Percentiles rank a stretch among this genome's conserved stretches.
Evolutionary conservation across 768 basidiomycete species (phyloP).

Genomic region (Mrakia gelida): DNA sequence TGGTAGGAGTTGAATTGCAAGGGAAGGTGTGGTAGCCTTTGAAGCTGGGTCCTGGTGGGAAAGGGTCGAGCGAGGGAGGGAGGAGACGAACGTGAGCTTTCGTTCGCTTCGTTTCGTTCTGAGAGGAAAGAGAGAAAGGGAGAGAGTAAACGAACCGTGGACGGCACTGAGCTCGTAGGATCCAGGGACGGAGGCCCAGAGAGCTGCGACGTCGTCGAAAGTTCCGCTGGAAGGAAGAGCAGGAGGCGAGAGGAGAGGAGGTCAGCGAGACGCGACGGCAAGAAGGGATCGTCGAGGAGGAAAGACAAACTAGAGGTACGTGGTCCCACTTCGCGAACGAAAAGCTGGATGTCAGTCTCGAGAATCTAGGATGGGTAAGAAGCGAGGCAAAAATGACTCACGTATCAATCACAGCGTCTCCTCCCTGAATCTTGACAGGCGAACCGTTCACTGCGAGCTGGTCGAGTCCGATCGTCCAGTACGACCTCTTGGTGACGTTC

Average conservation of each 20-base stretch:
- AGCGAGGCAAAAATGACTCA: background rate
- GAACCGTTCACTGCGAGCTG: background rate
- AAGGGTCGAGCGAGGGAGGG: background rate
- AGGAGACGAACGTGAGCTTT: background rate
- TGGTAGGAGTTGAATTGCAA: background rate
- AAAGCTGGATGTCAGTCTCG: background rate
- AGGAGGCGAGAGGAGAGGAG: no score
- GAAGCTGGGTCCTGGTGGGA: background rate
- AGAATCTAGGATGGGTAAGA: background rate
- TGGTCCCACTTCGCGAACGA: background rate
- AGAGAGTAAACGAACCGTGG: background rate
- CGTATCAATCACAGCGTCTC: conserved; percentile 11
- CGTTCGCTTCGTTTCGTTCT: background rate
- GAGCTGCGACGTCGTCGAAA: background rate
- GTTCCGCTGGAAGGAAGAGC: background rate
- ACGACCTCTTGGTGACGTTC: background rate
- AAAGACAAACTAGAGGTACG: conserved; percentile 6
- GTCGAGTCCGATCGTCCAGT: conserved; percentile 9
- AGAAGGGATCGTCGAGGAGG: background rate
- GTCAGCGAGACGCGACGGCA: background rate
- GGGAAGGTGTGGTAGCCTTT: conserved; percentile 15
- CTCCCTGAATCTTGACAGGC: background rate
- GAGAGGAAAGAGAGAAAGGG: background rate
- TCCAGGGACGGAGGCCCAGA: background rate
- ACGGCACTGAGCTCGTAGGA: background rate